These are phyloP conservation scores for Nothopassalora personata DNA, from an alignment of 2,329 filamentous ascomycete genomes.

Conservation along the genomic window DNA sequence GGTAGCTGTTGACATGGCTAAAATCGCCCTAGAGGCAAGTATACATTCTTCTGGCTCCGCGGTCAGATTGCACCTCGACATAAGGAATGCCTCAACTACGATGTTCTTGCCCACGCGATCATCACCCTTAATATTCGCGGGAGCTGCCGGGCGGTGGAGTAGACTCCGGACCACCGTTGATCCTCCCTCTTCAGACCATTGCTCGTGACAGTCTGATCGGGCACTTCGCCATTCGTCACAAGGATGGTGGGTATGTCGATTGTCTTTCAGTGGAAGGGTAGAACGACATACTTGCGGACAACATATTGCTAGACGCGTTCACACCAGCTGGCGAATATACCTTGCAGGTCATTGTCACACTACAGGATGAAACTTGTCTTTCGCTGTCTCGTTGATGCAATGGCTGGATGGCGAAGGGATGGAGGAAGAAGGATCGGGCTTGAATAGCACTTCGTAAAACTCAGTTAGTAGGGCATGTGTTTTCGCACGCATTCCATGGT, in stretches of 20 bases:
- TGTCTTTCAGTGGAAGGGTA: not conserved
- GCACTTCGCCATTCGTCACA: not conserved
- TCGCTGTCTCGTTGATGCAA: not conserved
- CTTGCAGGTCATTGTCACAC: not conserved
- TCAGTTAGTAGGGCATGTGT: too few species aligned
- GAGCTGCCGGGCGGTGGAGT: not conserved
- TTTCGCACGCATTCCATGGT: too few species aligned
- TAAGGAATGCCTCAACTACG: not conserved
- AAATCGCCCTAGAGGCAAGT: not conserved
- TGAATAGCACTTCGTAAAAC: too few species aligned
- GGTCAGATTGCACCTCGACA: not conserved
- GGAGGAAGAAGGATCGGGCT: too few species aligned
- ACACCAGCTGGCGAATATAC: not conserved
- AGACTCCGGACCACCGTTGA: not conserved
- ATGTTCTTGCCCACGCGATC: not conserved
- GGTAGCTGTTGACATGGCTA: not conserved
- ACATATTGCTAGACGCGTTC: not conserved
- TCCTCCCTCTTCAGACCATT: not conserved
- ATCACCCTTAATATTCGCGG: not conserved
- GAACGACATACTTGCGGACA: not conserved
- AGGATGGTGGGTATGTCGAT: not conserved
- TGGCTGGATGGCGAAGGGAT: not conserved
- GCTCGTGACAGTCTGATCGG: not conserved
- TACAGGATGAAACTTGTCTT: not conserved
- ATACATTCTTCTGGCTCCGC: not conserved